Base-by-base conservation (phyloP, 1,139 yeast genomes). In the Tardiomyces digboiensis region DNA sequence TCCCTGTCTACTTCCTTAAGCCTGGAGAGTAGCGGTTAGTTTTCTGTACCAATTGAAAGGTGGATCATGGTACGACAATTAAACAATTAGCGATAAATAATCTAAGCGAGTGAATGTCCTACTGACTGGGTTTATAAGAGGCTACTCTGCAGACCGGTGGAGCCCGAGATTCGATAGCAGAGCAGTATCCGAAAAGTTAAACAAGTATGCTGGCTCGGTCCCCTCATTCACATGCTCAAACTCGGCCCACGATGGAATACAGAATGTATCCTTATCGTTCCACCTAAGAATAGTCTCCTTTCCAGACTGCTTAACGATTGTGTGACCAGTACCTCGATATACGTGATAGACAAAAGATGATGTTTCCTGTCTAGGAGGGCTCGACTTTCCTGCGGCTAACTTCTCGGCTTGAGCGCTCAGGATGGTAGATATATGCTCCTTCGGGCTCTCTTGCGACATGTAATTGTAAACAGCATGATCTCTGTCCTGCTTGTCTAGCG, bases 161-260 rank as follows among this genome's bases (percentile, higher is more conserved):
- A 54, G 40, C 18, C 40, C 48, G 36, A 54, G 49, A 36, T 55
- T 54, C 42, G 50, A 40, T 19, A 53, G 53, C 33, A 55, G 48
- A 3, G 58, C 52, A 12, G 50, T 47, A 37, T 55, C 58, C 8
- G 52, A 51, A 42, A 47, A 55, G 39, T 39, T 52, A 46, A 55
- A 55, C 21, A 55, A 45, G 40, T 55, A 55, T 14, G 49, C 54
- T 14, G 47, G 40, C 13, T 23, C 40, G 7, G 19, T 23, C 14
- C 53, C 46, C 23, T 47, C 48, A 41, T 52, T 55, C 21, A 54
- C 45, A 38, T 54, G 57, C 38, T 46, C 49, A 47, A 54, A 55
- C 22, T 46, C 41, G 29, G 49, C 52, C 59, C 59, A 55, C 38
- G 51, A 44, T 3, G 59, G 59, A 39, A 55, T 43, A 46, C 59